These are phyloP conservation scores for Trichoderma guizhouense DNA, from an alignment of 2,329 filamentous ascomycete genomes.

Conservation along the genomic window DNA sequence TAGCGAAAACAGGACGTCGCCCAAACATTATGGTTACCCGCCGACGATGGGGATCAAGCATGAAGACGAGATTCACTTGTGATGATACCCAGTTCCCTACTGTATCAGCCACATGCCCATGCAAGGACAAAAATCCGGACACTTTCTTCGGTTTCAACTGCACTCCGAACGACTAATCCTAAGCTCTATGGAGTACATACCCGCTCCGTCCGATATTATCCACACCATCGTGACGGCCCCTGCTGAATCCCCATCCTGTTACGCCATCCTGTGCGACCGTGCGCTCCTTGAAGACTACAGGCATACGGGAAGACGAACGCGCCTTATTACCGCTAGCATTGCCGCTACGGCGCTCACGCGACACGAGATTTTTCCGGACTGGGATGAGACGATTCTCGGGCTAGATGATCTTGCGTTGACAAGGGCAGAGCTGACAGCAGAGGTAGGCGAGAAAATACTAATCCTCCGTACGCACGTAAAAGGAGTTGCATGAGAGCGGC, in stretches of 20 bases:
- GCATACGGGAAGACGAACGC: neutral
- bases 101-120: neutral
- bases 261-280: slow-evolving; percentile 15
- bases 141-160: neutral
- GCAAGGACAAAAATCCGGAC: neutral
- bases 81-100: neutral
- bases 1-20: too few relatives aligned
- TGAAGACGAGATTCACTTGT: neutral
- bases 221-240: slow-evolving; percentile 14
- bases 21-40: neutral
- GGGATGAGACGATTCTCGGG: neutral
- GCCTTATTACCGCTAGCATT: neutral
- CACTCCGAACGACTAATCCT: neutral
- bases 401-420: neutral
- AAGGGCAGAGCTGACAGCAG: neutral
- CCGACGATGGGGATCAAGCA: neutral
- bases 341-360: slow-evolving; percentile 6
- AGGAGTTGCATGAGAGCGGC: neutral
- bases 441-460: neutral
- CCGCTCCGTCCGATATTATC: slow-evolving; percentile 10
- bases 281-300: neutral
- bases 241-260: slow-evolving; percentile 10
- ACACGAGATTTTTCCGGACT: neutral
- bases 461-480: neutral
- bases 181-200: neutral